Conservation (phyloP, 2,329 filamentous ascomycete genomes). For the Knufia petricola region DNA sequence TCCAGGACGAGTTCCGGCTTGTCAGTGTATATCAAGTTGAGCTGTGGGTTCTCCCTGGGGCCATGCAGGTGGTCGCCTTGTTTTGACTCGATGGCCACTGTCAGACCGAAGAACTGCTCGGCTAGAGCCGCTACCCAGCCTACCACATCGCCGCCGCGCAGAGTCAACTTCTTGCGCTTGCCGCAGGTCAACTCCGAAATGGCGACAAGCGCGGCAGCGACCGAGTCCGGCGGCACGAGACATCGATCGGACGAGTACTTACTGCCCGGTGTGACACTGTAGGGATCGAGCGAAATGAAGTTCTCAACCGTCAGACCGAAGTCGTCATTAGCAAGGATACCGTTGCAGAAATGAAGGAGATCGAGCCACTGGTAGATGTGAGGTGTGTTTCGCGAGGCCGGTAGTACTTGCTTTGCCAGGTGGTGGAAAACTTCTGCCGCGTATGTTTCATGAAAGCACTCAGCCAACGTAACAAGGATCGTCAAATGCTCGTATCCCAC, state of each 20-base stretch:
- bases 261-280: constrained; percentile 8
- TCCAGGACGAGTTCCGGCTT: constrained; percentile 11
- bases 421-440: constrained; percentile 15
- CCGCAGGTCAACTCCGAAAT: constrained; percentile 16
- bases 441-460: constrained; percentile 19
- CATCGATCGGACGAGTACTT: neutral
- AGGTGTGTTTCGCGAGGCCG: constrained; percentile 15
- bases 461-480: constrained; percentile 16
- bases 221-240: constrained; percentile 11
- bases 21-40: constrained; percentile 14
- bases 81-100: constrained; percentile 13
- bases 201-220: constrained; percentile 15
- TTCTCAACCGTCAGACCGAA: constrained; percentile 20
- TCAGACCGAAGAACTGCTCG: constrained; percentile 20
- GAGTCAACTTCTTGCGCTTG: constrained; percentile 13
- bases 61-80: constrained; percentile 13
- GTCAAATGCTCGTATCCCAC: constrained; percentile 20
- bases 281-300: constrained; percentile 18
- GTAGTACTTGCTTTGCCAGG: constrained; percentile 11
- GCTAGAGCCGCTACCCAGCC: constrained; percentile 19
- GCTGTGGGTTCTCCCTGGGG: constrained; percentile 12
- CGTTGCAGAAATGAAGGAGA: constrained; percentile 15
- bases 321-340: constrained; percentile 17
- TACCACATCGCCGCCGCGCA: constrained; percentile 17
- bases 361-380: constrained; percentile 19